Percentiles rank a stretch among this genome's conserved stretches.
Conservation (phyloP, 2,329 filamentous ascomycete genomes). For the Mollisia scopiformis region DNA sequence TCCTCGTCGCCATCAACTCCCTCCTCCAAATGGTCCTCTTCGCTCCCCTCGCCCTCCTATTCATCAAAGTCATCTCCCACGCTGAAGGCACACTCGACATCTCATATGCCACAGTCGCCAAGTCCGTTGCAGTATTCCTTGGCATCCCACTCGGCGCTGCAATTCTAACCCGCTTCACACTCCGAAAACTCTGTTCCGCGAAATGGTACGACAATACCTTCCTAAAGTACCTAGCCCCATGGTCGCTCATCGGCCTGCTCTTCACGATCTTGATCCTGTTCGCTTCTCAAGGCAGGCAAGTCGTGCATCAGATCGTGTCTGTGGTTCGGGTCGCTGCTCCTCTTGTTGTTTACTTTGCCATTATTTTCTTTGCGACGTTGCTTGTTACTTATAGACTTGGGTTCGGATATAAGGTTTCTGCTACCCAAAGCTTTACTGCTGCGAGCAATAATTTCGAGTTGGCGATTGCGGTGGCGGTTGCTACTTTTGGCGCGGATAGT, state of each 20-base stretch:
- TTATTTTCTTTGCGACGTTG: constrained; percentile 75
- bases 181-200: constrained; percentile 58
- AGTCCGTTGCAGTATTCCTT: constrained; percentile 81
- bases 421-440: constrained; percentile 85
- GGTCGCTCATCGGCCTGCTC: constrained; percentile 79
- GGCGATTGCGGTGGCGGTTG: constrained; percentile 85
- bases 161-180: constrained; percentile 69
- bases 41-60: constrained; percentile 66
- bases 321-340: constrained; percentile 83
- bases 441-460: constrained; percentile 94
- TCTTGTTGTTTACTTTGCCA: constrained; percentile 77
- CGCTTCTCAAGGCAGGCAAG: constrained; percentile 75
- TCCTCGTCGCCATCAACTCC: constrained; percentile 76
- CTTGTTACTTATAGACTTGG: constrained; percentile 64
- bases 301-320: constrained; percentile 81
- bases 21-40: constrained; percentile 75
- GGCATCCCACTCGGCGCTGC: constrained; percentile 83
- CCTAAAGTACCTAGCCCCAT: constrained; percentile 69
- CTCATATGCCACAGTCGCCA: constrained; percentile 71
- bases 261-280: constrained; percentile 90
- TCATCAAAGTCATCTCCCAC: constrained; percentile 69
- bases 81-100: constrained; percentile 46
- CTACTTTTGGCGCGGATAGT: constrained; percentile 76
- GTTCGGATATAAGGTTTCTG: constrained; percentile 70
- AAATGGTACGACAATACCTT: constrained; percentile 71